These are phyloP conservation scores for Bipolaris cookei DNA, from an alignment of 2,329 filamentous ascomycete genomes.

Conservation along the genomic window DNA sequence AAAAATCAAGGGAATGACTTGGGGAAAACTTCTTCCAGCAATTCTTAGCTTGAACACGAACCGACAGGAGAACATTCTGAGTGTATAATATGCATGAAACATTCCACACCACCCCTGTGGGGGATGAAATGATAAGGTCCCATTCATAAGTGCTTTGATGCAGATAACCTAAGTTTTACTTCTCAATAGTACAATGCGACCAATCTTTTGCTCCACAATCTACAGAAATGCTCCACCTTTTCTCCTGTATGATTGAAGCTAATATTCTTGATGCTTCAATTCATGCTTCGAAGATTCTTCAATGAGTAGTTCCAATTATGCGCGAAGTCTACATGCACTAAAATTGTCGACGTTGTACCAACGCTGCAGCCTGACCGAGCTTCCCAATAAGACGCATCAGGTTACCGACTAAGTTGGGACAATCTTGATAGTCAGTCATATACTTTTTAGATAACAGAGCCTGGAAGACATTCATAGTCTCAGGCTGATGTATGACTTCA, in stretches of 20 bases:
- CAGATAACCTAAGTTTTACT: background rate
- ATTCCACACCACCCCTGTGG: too few relatives aligned
- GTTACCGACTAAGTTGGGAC: background rate
- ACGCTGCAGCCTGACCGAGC: background rate
- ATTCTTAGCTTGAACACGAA: too few relatives aligned
- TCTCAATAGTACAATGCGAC: background rate
- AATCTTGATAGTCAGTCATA: background rate
- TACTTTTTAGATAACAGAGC: background rate
- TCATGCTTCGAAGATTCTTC: background rate
- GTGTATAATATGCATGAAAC: too few relatives aligned
- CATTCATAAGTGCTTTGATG: too few relatives aligned
- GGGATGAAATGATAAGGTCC: too few relatives aligned
- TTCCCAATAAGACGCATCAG: background rate
- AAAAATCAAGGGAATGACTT: background rate
- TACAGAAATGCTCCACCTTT: background rate
- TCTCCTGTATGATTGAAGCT: background rate
- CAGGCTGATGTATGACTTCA: background rate
- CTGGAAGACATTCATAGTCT: background rate
- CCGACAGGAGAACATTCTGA: too few relatives aligned
- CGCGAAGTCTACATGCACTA: background rate
- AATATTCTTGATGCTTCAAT: background rate
- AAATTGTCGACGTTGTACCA: background rate
- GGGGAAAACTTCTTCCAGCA: too few relatives aligned
- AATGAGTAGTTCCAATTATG: background rate
- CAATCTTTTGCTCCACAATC: background rate